Evolutionary conservation across 2,329 filamentous ascomycete genomes (phyloP).

Genomic region (Rosellinia necatrix): DNA sequence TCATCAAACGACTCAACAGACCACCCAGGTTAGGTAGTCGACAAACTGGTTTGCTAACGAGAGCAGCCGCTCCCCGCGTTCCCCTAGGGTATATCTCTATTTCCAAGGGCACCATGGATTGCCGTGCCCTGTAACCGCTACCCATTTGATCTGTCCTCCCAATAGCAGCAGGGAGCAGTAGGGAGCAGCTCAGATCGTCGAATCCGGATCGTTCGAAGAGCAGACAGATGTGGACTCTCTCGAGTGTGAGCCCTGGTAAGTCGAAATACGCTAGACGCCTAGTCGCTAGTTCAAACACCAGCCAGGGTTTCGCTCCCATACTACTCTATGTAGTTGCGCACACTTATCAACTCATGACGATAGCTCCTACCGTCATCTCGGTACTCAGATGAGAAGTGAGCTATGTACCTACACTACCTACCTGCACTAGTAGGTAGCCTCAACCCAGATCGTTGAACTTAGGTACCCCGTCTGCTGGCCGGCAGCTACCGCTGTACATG

Average conservation of each 20-base stretch:
- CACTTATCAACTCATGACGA: slow-evolving; percentile 12
- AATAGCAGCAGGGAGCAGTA: not conserved
- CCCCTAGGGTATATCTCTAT: not conserved
- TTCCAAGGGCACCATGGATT: not conserved
- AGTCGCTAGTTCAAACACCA: slow-evolving; percentile 3
- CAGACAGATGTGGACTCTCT: not conserved
- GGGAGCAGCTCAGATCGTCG: too few relatives aligned
- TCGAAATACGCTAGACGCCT: not conserved
- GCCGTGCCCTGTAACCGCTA: slow-evolving; percentile 5
- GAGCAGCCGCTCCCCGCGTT: too few relatives aligned
- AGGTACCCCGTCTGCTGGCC: slow-evolving; percentile 12
- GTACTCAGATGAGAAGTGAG: slow-evolving; percentile 13
- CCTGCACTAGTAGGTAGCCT: slow-evolving; percentile 14
- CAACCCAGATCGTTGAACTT: slow-evolving; percentile 7
- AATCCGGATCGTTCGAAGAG: not conserved
- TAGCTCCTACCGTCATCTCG: slow-evolving; percentile 12
- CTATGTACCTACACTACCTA: too few relatives aligned
- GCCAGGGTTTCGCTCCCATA: slow-evolving; percentile 1
- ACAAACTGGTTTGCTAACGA: too few relatives aligned
- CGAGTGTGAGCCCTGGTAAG: not conserved
- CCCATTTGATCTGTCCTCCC: not conserved
- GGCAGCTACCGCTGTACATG: slow-evolving; percentile 12
- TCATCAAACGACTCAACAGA: too few relatives aligned
- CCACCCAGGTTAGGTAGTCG: too few relatives aligned
- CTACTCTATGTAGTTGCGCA: not conserved